A percentile compares a stretch with the other conserved stretches of the same genome.
Evolutionary conservation across 2,329 filamentous ascomycete species (phyloP).

Genomic region (Phialocephala subalpina): DNA sequence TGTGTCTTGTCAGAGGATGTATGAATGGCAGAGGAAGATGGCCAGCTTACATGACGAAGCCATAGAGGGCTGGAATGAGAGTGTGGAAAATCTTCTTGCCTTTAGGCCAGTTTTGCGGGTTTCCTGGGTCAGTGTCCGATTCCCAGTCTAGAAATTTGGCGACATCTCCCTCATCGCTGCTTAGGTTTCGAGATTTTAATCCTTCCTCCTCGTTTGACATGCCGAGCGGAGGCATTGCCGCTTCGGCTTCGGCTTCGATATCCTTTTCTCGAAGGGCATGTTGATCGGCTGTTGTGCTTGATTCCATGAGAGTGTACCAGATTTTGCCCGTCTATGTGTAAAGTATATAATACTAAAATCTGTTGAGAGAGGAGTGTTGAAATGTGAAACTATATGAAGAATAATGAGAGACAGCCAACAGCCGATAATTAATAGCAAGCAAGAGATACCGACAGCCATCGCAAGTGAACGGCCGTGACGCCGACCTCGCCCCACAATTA

Average conservation of each 20-base stretch:
- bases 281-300: neutral
- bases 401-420: neutral
- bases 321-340: neutral
- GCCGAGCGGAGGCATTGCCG: neutral
- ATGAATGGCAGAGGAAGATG: too few species aligned
- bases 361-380: neutral
- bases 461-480: neutral
- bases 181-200: neutral
- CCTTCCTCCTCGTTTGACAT: constrained; percentile 8
- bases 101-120: constrained; percentile 39
- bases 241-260: neutral
- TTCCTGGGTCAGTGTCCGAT: constrained; percentile 31
- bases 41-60: constrained; percentile 36
- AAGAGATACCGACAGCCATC: neutral
- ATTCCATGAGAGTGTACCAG: neutral
- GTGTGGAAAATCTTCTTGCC: constrained; percentile 38
- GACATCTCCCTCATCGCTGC: constrained; percentile 17
- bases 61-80: constrained; percentile 35
- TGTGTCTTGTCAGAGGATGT: constrained; percentile 26
- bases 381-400: neutral
- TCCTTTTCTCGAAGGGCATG: neutral
- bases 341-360: neutral
- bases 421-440: neutral
- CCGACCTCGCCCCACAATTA: neutral
- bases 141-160: constrained; percentile 32